Evolutionary conservation across 2,329 filamentous ascomycete species (phyloP).

Genomic region (Furcasterigmium furcatum): DNA sequence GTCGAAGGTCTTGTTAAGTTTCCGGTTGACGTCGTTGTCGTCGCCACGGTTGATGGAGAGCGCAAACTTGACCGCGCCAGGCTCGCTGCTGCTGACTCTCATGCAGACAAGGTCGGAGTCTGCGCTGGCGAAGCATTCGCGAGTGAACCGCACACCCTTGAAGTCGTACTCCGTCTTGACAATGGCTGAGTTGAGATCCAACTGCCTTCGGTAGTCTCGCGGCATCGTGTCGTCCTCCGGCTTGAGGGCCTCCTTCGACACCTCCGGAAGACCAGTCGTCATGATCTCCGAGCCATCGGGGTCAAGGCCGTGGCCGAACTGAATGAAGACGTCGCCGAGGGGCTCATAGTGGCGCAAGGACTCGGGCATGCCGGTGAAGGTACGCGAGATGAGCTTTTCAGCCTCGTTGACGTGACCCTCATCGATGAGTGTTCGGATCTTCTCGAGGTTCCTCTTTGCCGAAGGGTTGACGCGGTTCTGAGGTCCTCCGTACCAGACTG

Average conservation of each 20-base stretch:
- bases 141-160: background rate
- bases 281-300: constrained; percentile 5
- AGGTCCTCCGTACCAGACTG: constrained; percentile 41
- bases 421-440: constrained; percentile 29
- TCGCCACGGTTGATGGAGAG: constrained; percentile 11
- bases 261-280: background rate
- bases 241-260: constrained; percentile 1
- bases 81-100: background rate
- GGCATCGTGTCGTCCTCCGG: background rate
- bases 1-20: background rate
- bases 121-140: background rate
- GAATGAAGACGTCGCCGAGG: constrained; percentile 26
- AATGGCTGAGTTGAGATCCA: background rate
- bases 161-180: background rate
- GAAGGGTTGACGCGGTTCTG: constrained; percentile 38
- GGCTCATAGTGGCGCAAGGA: constrained; percentile 35
- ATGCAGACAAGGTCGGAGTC: background rate
- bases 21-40: background rate
- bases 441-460: constrained; percentile 24
- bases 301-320: constrained; percentile 27
- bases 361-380: constrained; percentile 31
- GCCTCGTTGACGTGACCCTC: constrained; percentile 30
- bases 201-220: background rate
- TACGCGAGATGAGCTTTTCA: constrained; percentile 25
- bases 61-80: background rate